A percentile compares a stretch with the other conserved stretches of the same genome.
Conservation (phyloP, 78 protist species). For the Anaeramoeba flamelloides region DNA sequence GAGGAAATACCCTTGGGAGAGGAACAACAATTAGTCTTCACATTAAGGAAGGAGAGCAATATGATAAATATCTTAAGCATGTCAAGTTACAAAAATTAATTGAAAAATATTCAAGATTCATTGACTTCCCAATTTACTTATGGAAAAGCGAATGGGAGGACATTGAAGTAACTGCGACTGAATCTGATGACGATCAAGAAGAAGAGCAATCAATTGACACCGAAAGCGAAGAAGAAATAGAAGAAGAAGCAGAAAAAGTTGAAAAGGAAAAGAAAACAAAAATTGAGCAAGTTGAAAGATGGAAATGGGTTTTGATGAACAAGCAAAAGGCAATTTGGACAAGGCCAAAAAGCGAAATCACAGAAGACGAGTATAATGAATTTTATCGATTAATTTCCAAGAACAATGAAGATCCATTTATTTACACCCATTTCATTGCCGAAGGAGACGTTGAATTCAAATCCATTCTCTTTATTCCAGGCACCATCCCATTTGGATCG, state of each 20-base stretch:
- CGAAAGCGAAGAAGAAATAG: not conserved
- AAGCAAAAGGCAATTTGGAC: not conserved
- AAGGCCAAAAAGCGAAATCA: not conserved
- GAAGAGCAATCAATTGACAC: not conserved
- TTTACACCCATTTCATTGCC: not conserved
- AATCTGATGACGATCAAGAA: not conserved
- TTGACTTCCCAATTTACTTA: not conserved
- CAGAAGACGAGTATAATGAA: not conserved
- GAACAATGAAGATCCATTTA: not conserved
- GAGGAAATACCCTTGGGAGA: slow-evolving; percentile 73
- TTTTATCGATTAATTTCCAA: not conserved
- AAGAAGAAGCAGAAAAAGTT: not conserved
- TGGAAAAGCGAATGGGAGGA: not conserved
- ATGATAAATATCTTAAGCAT: not conserved
- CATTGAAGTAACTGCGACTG: not conserved
- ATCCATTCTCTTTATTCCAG: not conserved
- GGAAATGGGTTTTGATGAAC: slow-evolving; percentile 1
- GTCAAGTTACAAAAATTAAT: not conserved
- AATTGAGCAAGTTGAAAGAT: not conserved
- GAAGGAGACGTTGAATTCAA: not conserved
- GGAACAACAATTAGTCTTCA: slow-evolving; percentile 27
- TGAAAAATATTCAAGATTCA: not conserved
- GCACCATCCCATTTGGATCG: not conserved
- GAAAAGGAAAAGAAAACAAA: not conserved
- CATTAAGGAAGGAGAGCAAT: slow-evolving; percentile 2